Base-by-base conservation (phyloP, 1,139 yeast genomes). In the Magnusiomyces ingens region DNA sequence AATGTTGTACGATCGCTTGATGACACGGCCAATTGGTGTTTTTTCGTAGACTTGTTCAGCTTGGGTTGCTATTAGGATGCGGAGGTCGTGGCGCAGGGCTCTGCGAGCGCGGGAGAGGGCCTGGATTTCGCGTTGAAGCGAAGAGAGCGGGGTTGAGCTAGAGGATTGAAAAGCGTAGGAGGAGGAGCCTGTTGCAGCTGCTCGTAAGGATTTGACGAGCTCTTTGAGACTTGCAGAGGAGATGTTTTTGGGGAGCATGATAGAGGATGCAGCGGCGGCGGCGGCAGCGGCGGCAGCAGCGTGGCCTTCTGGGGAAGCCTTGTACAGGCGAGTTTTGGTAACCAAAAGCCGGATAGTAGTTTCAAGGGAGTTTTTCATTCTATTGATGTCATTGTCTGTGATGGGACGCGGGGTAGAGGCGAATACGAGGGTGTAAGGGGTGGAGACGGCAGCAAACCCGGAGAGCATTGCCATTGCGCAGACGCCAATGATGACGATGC, bases 391-490 rank as follows among this genome's bases (percentile, higher is more conserved):
- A 17, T 61, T 55, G 22, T 67, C 67, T 1, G 68, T 61, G 15
- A 69, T 67, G 0, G 58, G 61, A 29, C 60, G 58, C 5, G 62
- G 55, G 47, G 57, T 54, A 17, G 62, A 62, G 51, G 67, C 59
- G 49, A 72, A 41, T 59, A 67, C 71, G 50, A 57, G 72, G 57
- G 68, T 72, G 69, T 77, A 78, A 1, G 85, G 82, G 0, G 89
- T 82, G n/a, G 90, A 76, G 15, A 82, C 79, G 11, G 90, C 82
- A 1, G 93, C 93, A 46, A 86, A 73, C 0, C 94, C 95, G 1
- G 90, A 82, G 42, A 87, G 69, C 0, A 79, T 66, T 0, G 91
- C 89, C 76, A 85, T 82, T 42, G 83, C 71, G 0, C 88, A 80
- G 26, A 86, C 82, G 1, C 95, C 95, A 15, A 82, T 75, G 51